These are phyloP conservation scores for Staphylotrichum tortipilum DNA, from an alignment of 495 filamentous ascomycete genomes.

Conservation along the genomic window DNA sequence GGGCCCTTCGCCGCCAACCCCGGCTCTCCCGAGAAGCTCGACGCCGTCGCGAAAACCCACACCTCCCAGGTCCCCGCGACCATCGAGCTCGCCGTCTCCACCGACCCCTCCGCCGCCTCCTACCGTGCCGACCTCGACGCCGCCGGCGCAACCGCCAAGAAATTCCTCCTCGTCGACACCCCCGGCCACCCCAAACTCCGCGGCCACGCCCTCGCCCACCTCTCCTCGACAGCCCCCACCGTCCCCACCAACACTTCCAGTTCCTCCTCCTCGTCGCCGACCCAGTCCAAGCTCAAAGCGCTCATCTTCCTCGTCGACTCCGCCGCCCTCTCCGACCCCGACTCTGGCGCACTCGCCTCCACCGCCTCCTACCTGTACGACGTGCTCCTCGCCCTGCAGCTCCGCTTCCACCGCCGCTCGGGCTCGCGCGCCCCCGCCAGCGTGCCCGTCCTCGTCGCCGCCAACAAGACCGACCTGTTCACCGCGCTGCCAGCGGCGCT, in stretches of 20 bases:
- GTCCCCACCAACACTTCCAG: constrained; percentile 45
- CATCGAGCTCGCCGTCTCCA: constrained; percentile 64
- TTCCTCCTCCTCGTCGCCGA: constrained; percentile 45
- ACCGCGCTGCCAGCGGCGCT: constrained; percentile 77
- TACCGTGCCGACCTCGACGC: constrained; percentile 48
- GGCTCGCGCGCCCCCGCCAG: constrained; percentile 51
- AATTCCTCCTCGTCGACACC: constrained; percentile 76
- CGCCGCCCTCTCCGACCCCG: constrained; percentile 52
- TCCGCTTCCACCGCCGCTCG: constrained; percentile 47
- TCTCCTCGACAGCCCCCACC: constrained; percentile 57
- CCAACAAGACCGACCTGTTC: constrained; percentile 93
- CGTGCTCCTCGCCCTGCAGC: constrained; percentile 71
- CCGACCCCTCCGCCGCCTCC: constrained; percentile 42
- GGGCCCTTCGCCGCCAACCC: constrained; percentile 18
- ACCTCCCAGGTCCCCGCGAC: constrained; percentile 71
- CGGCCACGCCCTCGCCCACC: constrained; percentile 39
- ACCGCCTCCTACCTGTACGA: constrained; percentile 67
- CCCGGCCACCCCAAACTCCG: constrained; percentile 94
- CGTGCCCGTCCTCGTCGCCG: constrained; percentile 72
- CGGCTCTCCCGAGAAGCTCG: not conserved
- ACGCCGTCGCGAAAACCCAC: constrained; percentile 33
- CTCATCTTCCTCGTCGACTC: constrained; percentile 85
- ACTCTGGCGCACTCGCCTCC: constrained; percentile 33
- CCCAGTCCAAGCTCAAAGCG: constrained; percentile 51
- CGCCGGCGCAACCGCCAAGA: constrained; percentile 49